Percentiles rank a stretch among this genome's conserved stretches.
These are phyloP conservation scores for Ustilago tritici DNA, from an alignment of 1,284 basidiomycete species.

Conservation along the genomic window DNA sequence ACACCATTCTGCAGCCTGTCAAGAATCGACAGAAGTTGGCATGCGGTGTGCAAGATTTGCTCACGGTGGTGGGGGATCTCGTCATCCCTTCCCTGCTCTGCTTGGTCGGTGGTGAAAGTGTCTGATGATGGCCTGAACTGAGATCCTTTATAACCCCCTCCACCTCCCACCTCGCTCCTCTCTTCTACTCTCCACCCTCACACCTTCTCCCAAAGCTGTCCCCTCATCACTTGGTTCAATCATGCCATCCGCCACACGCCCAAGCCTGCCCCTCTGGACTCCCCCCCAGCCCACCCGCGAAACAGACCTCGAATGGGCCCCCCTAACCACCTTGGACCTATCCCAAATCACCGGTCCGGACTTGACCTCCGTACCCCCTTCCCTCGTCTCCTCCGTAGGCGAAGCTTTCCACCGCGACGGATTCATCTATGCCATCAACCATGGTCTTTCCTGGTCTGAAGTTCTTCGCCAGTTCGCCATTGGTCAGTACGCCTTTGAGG, in stretches of 20 bases:
- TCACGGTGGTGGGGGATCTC: background rate
- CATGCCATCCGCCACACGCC: slow-evolving; percentile 15
- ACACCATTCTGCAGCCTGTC: slow-evolving; percentile 1
- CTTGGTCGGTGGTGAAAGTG: slow-evolving; percentile 7
- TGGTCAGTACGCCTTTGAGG: slow-evolving; percentile 66
- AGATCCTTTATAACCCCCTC: slow-evolving; percentile 6
- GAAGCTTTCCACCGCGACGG: slow-evolving; percentile 61
- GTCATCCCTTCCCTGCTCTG: background rate
- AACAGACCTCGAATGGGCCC: slow-evolving; percentile 67
- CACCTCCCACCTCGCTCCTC: background rate
- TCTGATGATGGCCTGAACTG: background rate
- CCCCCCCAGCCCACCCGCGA: slow-evolving; percentile 58
- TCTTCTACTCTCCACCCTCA: background rate
- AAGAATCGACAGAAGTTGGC: background rate
- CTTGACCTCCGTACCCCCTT: slow-evolving; percentile 56
- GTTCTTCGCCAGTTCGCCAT: slow-evolving; percentile 68
- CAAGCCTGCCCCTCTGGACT: slow-evolving; percentile 54
- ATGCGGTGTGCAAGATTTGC: background rate
- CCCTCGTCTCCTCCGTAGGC: slow-evolving; percentile 59
- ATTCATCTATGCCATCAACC: slow-evolving; percentile 68
- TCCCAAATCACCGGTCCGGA: slow-evolving; percentile 59
- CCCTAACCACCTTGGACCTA: slow-evolving; percentile 65
- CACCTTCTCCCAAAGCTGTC: background rate
- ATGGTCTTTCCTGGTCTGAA: slow-evolving; percentile 62
- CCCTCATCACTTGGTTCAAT: background rate